Percentiles rank a stretch among this genome's conserved stretches.
Evolutionary conservation across 1,284 basidiomycete species (phyloP).

Genomic region (Microbotryum scabiosae): DNA sequence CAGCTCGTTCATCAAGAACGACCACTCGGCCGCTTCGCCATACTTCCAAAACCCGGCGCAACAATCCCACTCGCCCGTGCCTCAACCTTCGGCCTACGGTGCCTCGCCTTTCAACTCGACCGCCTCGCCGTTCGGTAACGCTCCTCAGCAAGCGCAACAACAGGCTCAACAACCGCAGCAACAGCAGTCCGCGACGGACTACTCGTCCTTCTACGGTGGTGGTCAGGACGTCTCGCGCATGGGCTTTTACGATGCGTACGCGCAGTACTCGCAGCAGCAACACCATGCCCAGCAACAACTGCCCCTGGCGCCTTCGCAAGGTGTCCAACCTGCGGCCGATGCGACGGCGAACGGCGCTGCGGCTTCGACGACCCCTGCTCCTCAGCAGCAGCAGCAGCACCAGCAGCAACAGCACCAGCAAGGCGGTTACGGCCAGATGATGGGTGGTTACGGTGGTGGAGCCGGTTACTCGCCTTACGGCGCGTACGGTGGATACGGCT

Average conservation of each 20-base stretch:
- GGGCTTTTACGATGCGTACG: conserved; percentile 30
- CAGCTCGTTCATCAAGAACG: conserved; percentile 18
- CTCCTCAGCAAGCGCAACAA: no score
- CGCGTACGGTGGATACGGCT: no score
- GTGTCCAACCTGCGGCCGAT: neutral
- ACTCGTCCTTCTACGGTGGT: conserved; percentile 27
- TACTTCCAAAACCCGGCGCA: conserved; percentile 29
- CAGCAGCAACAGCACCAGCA: no score
- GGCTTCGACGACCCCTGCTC: no score
- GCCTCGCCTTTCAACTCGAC: neutral
- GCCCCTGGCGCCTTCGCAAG: neutral
- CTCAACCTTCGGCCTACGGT: conserved; percentile 6
- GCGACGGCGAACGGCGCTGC: no score
- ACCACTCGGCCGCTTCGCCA: conserved; percentile 17
- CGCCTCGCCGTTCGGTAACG: no score
- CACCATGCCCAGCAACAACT: conserved; percentile 15
- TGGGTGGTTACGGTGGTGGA: no score
- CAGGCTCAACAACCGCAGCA: conserved; percentile 13
- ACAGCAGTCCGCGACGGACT: conserved; percentile 19
- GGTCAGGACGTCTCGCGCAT: conserved; percentile 17
- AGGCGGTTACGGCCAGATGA: no score
- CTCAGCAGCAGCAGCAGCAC: no score
- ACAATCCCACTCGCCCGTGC: conserved; percentile 28
- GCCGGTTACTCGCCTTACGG: no score
- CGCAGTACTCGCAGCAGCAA: conserved; percentile 10